Evolutionary conservation across 2,329 filamentous ascomycete species (phyloP), one percentile per base, ranked within the genome.

Genomic region (Colletotrichum agaves): DNA sequence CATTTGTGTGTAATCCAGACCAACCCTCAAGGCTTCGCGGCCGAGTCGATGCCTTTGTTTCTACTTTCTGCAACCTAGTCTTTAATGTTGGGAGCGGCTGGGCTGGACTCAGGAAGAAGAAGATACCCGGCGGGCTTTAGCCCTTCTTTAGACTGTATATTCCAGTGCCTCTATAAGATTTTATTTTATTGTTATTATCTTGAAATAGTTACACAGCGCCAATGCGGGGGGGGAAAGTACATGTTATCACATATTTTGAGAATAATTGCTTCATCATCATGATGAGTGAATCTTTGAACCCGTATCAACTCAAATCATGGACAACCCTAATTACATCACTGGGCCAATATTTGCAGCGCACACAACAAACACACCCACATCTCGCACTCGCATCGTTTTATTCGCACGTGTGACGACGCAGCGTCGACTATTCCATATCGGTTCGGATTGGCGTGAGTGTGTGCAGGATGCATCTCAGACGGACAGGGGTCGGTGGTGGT

Each of bases 81-180:
- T 58, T 43, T 57, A 37, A 33, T 59, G 21, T 57, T 31, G 52
- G 61, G 27, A 43, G 21, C 61, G 35, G 43, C 60, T 62, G 67
- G 67, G 67, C 67, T 69, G 62, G 62, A 63, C 69, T 67, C 62
- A 47, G 61, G 59, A 62, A 57, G 37, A 59, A 63, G 61, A 66
- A 67, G 67, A 70, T 70, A 63, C 62, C 69, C 69, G 58, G 52
- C 35, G 44, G 66, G 57, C 31, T 53, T 66, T 70, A 41, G 57
- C 50, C 66, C 56, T 69, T 41, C 57, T 49, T 66, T 61, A 61
- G 66, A 60, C 39, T 61, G 27, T 47, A 53, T 70, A 50, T 69
- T 61, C 15, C 64, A 55, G 61, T 61, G 60, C 53, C 53, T n/a
- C 23, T 47, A n/a, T 3, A 62, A 47, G 21, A 62, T 27, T 27